phyloP scores from a whole-genome alignment of 352 stramenopile genomes.

The Phytophthora nicotianae region DNA sequence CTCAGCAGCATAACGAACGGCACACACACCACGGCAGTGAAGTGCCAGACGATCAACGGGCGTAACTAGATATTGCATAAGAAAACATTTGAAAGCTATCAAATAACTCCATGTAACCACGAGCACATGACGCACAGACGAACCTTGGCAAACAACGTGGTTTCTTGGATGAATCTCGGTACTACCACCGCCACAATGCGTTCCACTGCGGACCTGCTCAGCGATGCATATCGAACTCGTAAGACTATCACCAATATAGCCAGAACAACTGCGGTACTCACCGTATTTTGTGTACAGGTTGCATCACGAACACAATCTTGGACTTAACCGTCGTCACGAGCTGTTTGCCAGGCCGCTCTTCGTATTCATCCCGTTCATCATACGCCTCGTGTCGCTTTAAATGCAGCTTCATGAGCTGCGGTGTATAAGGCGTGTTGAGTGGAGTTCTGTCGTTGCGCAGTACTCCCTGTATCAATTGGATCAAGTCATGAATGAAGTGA shows the following conservation, averaged over 20 bases:
- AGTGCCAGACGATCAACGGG: slow-evolving; percentile 69
- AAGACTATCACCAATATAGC: slow-evolving; percentile 7
- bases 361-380: slow-evolving; percentile 40
- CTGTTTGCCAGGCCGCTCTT: slow-evolving; percentile 33
- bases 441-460: slow-evolving; percentile 76
- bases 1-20: slow-evolving; percentile 77
- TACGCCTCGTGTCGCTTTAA: slow-evolving; percentile 68
- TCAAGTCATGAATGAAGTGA: slow-evolving; percentile 1
- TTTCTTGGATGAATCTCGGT: slow-evolving; percentile 46
- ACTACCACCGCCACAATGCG: slow-evolving; percentile 42
- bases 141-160: slow-evolving; percentile 49
- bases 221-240: slow-evolving; percentile 16
- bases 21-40: slow-evolving; percentile 68
- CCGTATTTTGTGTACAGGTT: slow-evolving; percentile 57
- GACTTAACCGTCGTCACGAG: slow-evolving; percentile 50
- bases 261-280: slow-evolving; percentile 25
- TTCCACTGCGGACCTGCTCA: slow-evolving; percentile 36
- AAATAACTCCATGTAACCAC: slow-evolving; percentile 6
- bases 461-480: slow-evolving; percentile 43
- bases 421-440: slow-evolving; percentile 86
- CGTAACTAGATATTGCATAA: slow-evolving; percentile 40
- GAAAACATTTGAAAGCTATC: background rate
- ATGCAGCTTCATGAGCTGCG: slow-evolving; percentile 84
- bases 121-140: background rate
- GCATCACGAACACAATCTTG: slow-evolving; percentile 42